Evolutionary conservation across 768 basidiomycete species (phyloP).

Genomic region (Panaeolus papilionaceus): DNA sequence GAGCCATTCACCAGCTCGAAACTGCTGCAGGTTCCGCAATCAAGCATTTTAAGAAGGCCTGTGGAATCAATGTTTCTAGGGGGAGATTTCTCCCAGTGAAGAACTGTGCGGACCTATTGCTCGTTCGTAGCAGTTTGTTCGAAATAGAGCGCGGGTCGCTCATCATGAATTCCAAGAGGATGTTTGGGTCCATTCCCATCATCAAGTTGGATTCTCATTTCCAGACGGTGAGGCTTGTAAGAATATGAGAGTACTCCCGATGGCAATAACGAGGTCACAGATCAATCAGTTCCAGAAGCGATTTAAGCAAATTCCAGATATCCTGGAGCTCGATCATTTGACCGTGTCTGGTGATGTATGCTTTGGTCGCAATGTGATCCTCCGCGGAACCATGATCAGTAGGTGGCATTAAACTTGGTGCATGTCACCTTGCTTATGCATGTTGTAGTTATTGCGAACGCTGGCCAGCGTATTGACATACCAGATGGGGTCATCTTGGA

Average conservation of each 20-base stretch:
- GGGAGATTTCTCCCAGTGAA: slow-evolving; percentile 92
- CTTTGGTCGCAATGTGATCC: slow-evolving; percentile 86
- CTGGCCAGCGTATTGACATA: slow-evolving; percentile 82
- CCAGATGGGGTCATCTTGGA: slow-evolving; percentile 83
- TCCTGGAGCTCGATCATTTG: slow-evolving; percentile 92
- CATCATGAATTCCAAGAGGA: slow-evolving; percentile 80
- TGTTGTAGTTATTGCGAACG: slow-evolving; percentile 70
- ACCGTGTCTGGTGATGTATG: slow-evolving; percentile 92
- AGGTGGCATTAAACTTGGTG: slow-evolving; percentile 15
- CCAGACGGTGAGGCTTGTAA: slow-evolving; percentile 55
- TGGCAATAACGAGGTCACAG: slow-evolving; percentile 36
- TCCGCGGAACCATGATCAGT: slow-evolving; percentile 91
- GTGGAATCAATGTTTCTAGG: slow-evolving; percentile 94
- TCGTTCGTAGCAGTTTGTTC: slow-evolving; percentile 94
- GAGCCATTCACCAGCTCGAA: slow-evolving; percentile 65
- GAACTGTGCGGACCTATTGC: slow-evolving; percentile 85
- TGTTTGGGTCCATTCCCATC: slow-evolving; percentile 93
- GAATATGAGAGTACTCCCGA: not conserved
- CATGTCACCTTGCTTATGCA: not conserved
- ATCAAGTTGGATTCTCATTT: slow-evolving; percentile 97
- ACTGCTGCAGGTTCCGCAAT: slow-evolving; percentile 93
- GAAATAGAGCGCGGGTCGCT: slow-evolving; percentile 90
- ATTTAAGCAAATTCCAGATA: slow-evolving; percentile 93
- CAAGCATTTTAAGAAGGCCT: slow-evolving; percentile 92
- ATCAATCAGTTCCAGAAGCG: slow-evolving; percentile 91